These are phyloP conservation scores for Apophysomyces variabilis DNA, from an alignment of 371 early-diverging fungal genomes.

Conservation along the genomic window DNA sequence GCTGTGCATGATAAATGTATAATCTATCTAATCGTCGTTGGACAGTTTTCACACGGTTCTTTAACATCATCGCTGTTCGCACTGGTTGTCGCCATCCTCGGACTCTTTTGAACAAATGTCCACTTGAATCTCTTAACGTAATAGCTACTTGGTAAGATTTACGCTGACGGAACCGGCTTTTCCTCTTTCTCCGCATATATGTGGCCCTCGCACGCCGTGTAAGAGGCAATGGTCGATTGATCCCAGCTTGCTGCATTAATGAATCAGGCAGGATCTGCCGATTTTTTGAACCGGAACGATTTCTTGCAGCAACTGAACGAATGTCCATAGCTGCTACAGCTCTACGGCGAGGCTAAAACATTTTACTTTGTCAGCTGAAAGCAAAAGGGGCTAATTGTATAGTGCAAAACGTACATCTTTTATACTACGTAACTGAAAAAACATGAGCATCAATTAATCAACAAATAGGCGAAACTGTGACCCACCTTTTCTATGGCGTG, in stretches of 20 bases:
- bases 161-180: conserved; percentile 8
- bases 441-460: not conserved
- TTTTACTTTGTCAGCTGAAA: not conserved
- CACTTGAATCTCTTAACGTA: conserved; percentile 7
- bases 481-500: conserved; percentile 26
- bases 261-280: not conserved
- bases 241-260: conserved; percentile 1
- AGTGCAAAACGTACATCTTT: conserved; percentile 21
- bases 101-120: conserved; percentile 19
- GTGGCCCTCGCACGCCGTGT: not conserved
- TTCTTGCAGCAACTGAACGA: conserved; percentile 15
- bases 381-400: not conserved
- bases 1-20: conserved; percentile 2
- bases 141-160: conserved; percentile 24
- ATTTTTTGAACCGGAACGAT: conserved; percentile 1
- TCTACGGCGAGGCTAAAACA: conserved; percentile 16
- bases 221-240: conserved; percentile 1
- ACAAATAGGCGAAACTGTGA: not conserved
- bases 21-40: conserved; percentile 18
- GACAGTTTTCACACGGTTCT: conserved; percentile 20
- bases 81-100: conserved; percentile 36
- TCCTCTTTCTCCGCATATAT: not conserved
- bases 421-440: conserved; percentile 20
- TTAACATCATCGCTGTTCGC: conserved; percentile 31
- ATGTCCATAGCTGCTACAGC: conserved; percentile 21